phyloP scores from a whole-genome alignment of 1,284 basidiomycete species.

The Ceratobasidium sp. region DNA sequence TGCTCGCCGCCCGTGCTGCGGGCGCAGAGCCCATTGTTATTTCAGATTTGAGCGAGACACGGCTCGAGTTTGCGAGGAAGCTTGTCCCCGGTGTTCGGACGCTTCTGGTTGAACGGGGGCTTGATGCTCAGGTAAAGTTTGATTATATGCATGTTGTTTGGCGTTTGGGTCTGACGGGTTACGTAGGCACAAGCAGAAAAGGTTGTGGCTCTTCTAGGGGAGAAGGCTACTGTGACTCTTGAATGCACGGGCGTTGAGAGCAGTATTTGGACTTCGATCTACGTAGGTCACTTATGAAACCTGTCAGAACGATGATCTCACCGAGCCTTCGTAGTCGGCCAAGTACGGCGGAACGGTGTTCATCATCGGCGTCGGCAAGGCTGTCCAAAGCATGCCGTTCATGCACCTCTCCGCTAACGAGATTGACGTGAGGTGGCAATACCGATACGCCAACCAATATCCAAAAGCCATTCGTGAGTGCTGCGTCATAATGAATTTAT shows the following conservation, averaged over 20 bases:
- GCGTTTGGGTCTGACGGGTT: neutral
- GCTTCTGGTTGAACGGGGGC: conserved; percentile 52
- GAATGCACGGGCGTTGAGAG: conserved; percentile 91
- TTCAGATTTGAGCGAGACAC: conserved; percentile 60
- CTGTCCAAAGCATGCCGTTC: conserved; percentile 56
- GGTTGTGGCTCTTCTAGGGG: conserved; percentile 19
- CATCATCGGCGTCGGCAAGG: conserved; percentile 63
- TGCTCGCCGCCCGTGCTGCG: conserved; percentile 61
- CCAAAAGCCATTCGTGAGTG: conserved; percentile 75
- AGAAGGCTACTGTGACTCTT: conserved; percentile 62
- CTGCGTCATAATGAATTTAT: neutral
- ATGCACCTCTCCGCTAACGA: conserved; percentile 62
- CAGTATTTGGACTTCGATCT: conserved; percentile 85
- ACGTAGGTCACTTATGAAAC: conserved; percentile 56
- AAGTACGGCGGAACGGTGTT: conserved; percentile 60
- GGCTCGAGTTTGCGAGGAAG: conserved; percentile 62
- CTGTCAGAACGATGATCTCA: conserved; percentile 10
- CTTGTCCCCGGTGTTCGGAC: conserved; percentile 60
- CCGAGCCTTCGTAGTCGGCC: conserved; percentile 52
- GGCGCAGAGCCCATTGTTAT: conserved; percentile 63
- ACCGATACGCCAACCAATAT: conserved; percentile 65
- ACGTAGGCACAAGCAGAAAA: conserved; percentile 32
- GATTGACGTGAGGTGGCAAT: conserved; percentile 63
- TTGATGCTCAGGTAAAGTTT: conserved; percentile 52
- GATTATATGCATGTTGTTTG: neutral